Evolutionary conservation across 805 yeast species (phyloP).

Genomic region (Tetrapisispora pingtungensis): DNA sequence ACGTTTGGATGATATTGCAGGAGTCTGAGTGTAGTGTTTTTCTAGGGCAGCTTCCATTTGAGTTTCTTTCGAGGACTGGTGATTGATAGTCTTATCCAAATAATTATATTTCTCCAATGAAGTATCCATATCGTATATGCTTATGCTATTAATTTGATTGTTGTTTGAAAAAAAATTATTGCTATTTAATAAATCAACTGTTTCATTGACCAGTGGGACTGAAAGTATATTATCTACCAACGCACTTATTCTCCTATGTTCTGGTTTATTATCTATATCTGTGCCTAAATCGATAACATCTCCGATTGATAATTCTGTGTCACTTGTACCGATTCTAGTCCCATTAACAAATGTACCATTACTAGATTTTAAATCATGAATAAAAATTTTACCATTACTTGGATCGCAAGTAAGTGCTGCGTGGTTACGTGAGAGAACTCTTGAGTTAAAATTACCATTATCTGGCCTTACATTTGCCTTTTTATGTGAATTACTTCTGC

Average conservation of each 20-base stretch:
- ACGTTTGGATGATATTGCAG: constrained; percentile 5
- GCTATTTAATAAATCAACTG: constrained; percentile 2
- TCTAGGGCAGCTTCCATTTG: neutral
- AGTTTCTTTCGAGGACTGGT: neutral
- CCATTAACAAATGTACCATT: constrained; percentile 88
- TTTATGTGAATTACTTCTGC: constrained; percentile 7
- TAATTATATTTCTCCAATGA: too few species aligned
- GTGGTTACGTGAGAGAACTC: constrained; percentile 86
- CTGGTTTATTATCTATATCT: constrained; percentile 52
- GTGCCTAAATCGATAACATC: constrained; percentile 81
- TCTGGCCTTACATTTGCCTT: constrained; percentile 38
- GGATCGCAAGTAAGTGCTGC: constrained; percentile 74
- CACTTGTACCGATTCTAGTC: constrained; percentile 42
- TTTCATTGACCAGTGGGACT: constrained; percentile 19
- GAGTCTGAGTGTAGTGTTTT: neutral
- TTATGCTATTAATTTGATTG: too few species aligned
- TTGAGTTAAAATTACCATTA: constrained; percentile 84
- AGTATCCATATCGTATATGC: neutral
- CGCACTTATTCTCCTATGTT: constrained; percentile 75
- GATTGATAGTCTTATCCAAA: neutral
- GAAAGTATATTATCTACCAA: constrained; percentile 61
- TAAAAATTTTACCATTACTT: constrained; percentile 47
- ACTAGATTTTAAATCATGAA: constrained; percentile 75
- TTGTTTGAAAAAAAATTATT: neutral
- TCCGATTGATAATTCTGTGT: constrained; percentile 52